Conservation (phyloP, 306 rosid species). For the Cajanus cajan region DNA sequence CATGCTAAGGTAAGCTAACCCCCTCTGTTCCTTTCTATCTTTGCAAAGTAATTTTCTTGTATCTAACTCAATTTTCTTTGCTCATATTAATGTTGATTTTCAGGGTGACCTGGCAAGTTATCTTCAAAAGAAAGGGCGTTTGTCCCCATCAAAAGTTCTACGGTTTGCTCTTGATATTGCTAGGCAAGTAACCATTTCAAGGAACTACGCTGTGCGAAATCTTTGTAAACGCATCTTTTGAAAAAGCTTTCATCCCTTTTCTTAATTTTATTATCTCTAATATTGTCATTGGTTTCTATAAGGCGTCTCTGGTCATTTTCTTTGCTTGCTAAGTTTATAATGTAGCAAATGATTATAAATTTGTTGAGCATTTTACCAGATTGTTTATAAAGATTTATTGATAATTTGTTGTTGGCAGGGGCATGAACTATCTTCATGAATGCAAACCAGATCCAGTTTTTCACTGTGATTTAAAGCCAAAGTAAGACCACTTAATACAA, state of each 20-base stretch:
- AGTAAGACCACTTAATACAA: slow-evolving; percentile 82
- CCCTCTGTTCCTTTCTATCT: slow-evolving; percentile 30
- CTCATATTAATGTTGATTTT: slow-evolving; percentile 32
- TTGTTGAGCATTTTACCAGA: slow-evolving; percentile 16
- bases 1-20: slow-evolving; percentile 73
- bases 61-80: slow-evolving; percentile 30
- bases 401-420: slow-evolving; percentile 68
- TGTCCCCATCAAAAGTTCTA: slow-evolving; percentile 83
- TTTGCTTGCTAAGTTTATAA: slow-evolving; percentile 17
- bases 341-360: slow-evolving; percentile 22
- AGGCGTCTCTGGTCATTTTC: slow-evolving; percentile 13
- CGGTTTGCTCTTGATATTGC: slow-evolving; percentile 90
- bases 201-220: slow-evolving; percentile 7
- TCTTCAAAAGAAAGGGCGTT: slow-evolving; percentile 90
- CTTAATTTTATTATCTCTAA: slow-evolving; percentile 6
- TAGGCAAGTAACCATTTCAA: slow-evolving; percentile 63
- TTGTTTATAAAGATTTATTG: slow-evolving; percentile 35
- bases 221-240: slow-evolving; percentile 8
- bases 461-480: slow-evolving; percentile 98
- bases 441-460: slow-evolving; percentile 95
- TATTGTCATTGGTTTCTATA: slow-evolving; percentile 20
- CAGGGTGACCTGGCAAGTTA: slow-evolving; percentile 91
- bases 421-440: slow-evolving; percentile 98
- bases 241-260: slow-evolving; percentile 5
- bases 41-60: slow-evolving; percentile 1